phyloP scores from a whole-genome alignment of 805 yeast species.

The Hanseniaspora occidentalis region DNA sequence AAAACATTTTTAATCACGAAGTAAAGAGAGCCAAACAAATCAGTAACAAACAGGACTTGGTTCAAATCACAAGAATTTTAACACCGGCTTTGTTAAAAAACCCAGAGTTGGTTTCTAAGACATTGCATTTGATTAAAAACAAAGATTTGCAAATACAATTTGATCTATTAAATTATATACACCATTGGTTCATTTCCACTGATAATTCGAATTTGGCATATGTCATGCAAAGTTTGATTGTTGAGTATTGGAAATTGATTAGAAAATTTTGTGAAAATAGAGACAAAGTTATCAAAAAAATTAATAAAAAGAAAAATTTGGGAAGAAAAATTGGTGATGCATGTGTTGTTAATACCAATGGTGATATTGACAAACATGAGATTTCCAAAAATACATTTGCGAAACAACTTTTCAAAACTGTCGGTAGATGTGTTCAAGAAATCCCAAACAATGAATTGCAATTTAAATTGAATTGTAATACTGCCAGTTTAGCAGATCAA shows the following conservation, averaged over 20 bases:
- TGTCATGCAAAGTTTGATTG: slow-evolving; percentile 68
- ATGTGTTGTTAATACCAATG: no score
- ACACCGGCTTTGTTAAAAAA: slow-evolving; percentile 22
- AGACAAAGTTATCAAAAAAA: slow-evolving; percentile 13
- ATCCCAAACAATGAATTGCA: slow-evolving; percentile 31
- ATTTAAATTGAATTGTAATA: slow-evolving; percentile 39
- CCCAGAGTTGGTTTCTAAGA: slow-evolving; percentile 55
- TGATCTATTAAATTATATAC: slow-evolving; percentile 20
- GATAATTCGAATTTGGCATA: slow-evolving; percentile 35
- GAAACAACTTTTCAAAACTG: slow-evolving; percentile 56
- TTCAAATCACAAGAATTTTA: slow-evolving; percentile 1
- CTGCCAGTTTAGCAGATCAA: slow-evolving; percentile 75
- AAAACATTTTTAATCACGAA: neutral
- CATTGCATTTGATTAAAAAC: slow-evolving; percentile 50
- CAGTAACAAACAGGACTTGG: neutral
- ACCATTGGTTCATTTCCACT: slow-evolving; percentile 28
- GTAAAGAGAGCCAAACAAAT: neutral
- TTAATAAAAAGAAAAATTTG: slow-evolving; percentile 14
- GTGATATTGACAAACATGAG: neutral
- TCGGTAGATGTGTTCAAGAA: slow-evolving; percentile 59
- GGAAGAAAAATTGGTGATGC: no score
- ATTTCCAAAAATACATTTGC: slow-evolving; percentile 13
- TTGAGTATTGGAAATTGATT: slow-evolving; percentile 45
- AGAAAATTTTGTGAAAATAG: slow-evolving; percentile 31
- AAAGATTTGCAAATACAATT: slow-evolving; percentile 34